Evolutionary conservation across 2,329 filamentous ascomycete species (phyloP).

Genomic region (Fusarium begoniae): DNA sequence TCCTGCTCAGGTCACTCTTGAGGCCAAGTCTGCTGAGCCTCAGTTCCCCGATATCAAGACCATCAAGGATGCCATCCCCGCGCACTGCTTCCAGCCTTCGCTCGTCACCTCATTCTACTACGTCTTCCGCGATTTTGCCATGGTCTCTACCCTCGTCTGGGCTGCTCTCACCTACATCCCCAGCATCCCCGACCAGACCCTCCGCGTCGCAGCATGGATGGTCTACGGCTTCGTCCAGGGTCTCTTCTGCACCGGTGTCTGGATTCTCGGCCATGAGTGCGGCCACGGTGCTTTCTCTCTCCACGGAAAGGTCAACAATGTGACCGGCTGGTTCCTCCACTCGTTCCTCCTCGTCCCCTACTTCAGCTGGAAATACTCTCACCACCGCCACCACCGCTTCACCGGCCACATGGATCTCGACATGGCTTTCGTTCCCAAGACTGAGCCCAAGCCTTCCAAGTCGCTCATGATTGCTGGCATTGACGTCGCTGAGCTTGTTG

Average conservation of each 20-base stretch:
- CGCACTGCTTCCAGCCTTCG: slow-evolving; percentile 69
- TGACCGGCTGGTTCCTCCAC: slow-evolving; percentile 72
- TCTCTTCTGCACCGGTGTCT: slow-evolving; percentile 72
- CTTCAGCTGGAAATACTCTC: slow-evolving; percentile 77
- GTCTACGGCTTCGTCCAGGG: slow-evolving; percentile 72
- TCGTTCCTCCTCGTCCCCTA: slow-evolving; percentile 73
- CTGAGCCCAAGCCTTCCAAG: slow-evolving; percentile 49
- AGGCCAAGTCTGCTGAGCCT: slow-evolving; percentile 31
- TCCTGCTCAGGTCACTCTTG: slow-evolving; percentile 20
- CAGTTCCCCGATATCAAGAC: slow-evolving; percentile 44
- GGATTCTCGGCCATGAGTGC: slow-evolving; percentile 77
- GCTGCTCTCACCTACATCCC: slow-evolving; percentile 64
- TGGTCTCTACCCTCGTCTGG: slow-evolving; percentile 59
- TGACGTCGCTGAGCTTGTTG: slow-evolving; percentile 63
- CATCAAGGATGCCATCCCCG: slow-evolving; percentile 61
- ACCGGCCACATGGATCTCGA: slow-evolving; percentile 75
- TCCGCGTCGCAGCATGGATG: slow-evolving; percentile 62
- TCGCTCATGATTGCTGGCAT: slow-evolving; percentile 50
- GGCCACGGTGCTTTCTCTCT: slow-evolving; percentile 75
- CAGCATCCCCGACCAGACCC: slow-evolving; percentile 53
- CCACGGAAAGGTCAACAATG: slow-evolving; percentile 65
- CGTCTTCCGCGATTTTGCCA: slow-evolving; percentile 63
- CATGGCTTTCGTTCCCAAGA: slow-evolving; percentile 69
- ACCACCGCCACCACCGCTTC: slow-evolving; percentile 75
- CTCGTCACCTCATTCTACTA: slow-evolving; percentile 62